Base-by-base conservation (phyloP, 2,329 filamentous ascomycete genomes). In the Neofusicoccum sp. region DNA sequence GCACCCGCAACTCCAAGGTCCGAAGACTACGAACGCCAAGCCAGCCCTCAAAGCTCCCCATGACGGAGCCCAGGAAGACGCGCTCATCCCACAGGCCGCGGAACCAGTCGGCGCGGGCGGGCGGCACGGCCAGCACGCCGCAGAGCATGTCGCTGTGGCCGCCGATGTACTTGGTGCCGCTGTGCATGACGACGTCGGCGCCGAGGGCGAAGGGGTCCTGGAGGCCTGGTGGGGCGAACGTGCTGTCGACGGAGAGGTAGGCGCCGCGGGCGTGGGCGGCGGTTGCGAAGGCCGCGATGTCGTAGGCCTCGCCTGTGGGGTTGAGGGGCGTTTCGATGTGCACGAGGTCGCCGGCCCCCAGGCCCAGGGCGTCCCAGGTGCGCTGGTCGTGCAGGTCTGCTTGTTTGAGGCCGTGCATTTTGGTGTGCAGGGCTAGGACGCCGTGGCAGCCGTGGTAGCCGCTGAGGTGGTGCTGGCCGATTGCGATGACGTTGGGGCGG, bases 401-500 rank as follows among this genome's bases (percentile, higher is more conserved):
- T 67, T 89, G 84, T 73, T 89, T 78, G 31, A 96, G 85, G 0
- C 90, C 89, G 31, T 89, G 92, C 56, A 97, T 85, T 66, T 92
- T 91, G 64, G 84, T 78, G 67, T 96, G 83, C 61, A 98, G 79
- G 36, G 78, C 78, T 69, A 97, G 85, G 34, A 97, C 91, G 65
- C 91, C 92, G 76, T 97, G 92, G 77, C 92, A 96, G 70, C 95
- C 95, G 79, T 98, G 95, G 79, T 98, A 99, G 45, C 93, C 93
- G 14, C 84, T 87, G 41, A 88, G 88, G 22, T 33, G n/a, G 52
- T 43, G 34, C 12, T 50, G 50, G 6, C 61, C 61, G 67, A 98
- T 92, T 68, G 92, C 89, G 62, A 98, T 87, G 64, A 89, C 88
- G 69, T 87, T 87, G 1, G 95, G 95, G 74, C 96, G 93, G 7